Conservation (phyloP, 2,329 filamentous ascomycete genomes). For the Penicillium psychrosexuale region DNA sequence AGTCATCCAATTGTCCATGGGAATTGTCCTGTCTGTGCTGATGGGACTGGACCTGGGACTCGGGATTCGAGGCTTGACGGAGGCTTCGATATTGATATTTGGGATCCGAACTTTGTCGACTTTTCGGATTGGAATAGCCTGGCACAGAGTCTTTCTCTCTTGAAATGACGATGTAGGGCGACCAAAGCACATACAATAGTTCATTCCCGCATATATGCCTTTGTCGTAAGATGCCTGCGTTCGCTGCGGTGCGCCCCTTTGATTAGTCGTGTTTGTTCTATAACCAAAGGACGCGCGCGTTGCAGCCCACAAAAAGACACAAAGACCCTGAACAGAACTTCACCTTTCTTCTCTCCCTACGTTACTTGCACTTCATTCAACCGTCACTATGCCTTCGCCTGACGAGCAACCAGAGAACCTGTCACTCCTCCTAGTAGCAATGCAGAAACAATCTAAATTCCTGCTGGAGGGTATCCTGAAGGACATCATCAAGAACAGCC, state of each 20-base stretch:
- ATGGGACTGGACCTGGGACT: not conserved
- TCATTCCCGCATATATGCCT: not conserved
- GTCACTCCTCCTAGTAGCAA: not conserved
- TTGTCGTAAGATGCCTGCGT: not conserved
- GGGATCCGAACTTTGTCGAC: constrained; percentile 20
- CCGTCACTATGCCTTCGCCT: not conserved
- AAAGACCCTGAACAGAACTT: not conserved
- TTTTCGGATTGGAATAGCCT: constrained; percentile 23
- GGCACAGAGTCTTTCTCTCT: constrained; percentile 11
- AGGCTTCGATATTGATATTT: constrained; percentile 14
- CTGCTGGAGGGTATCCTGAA: not conserved
- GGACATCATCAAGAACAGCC: not conserved
- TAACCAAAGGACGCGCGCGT: not conserved
- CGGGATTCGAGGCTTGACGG: not conserved
- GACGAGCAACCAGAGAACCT: not conserved
- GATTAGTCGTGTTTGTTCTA: not conserved
- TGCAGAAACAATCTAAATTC: not conserved
- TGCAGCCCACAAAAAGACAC: not conserved
- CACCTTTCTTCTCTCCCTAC: not conserved
- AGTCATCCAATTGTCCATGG: not conserved
- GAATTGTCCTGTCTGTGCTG: not conserved
- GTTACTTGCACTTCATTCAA: not conserved
- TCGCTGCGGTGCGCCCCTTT: not conserved
- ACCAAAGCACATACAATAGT: not conserved
- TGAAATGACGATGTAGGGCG: not conserved